A percentile compares a stretch with the other conserved stretches of the same genome.
Conservation (phyloP, 2,329 filamentous ascomycete species). For the Tolypocladium tundrense region DNA sequence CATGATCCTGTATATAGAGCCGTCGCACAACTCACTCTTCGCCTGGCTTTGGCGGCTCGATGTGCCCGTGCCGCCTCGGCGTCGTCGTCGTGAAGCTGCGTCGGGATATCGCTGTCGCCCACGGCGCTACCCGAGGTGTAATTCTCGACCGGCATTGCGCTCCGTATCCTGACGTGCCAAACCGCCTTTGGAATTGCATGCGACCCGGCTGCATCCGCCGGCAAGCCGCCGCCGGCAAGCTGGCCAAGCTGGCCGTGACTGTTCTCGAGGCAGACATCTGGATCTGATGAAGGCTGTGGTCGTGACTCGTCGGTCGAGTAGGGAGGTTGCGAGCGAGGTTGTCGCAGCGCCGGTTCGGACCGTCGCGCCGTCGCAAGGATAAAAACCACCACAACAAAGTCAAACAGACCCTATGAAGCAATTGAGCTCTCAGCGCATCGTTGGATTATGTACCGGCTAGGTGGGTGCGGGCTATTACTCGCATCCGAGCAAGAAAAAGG, state of each 20-base stretch:
- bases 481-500: conserved; percentile 2
- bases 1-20: not conserved
- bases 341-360: not conserved
- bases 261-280: conserved; percentile 22
- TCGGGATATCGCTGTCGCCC: conserved; percentile 9
- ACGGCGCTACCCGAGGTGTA: conserved; percentile 4
- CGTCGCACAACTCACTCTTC: conserved; percentile 62
- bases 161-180: conserved; percentile 3
- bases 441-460: not conserved
- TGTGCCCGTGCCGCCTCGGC: conserved; percentile 59
- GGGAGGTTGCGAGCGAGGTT: not conserved
- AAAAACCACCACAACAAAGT: not conserved
- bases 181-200: conserved; percentile 6
- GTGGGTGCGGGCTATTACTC: not conserved
- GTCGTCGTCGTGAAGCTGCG: conserved; percentile 58
- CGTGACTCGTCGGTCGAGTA: not conserved
- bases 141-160: conserved; percentile 12
- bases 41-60: conserved; percentile 75
- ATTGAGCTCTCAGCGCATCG: conserved; percentile 1
- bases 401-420: not conserved
- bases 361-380: not conserved
- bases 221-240: conserved; percentile 18
- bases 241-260: conserved; percentile 20
- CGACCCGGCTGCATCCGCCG: conserved; percentile 17
- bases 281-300: not conserved